These are phyloP conservation scores for Chrysochromulina parva DNA, from an alignment of 78 protist genomes.

Conservation along the genomic window DNA sequence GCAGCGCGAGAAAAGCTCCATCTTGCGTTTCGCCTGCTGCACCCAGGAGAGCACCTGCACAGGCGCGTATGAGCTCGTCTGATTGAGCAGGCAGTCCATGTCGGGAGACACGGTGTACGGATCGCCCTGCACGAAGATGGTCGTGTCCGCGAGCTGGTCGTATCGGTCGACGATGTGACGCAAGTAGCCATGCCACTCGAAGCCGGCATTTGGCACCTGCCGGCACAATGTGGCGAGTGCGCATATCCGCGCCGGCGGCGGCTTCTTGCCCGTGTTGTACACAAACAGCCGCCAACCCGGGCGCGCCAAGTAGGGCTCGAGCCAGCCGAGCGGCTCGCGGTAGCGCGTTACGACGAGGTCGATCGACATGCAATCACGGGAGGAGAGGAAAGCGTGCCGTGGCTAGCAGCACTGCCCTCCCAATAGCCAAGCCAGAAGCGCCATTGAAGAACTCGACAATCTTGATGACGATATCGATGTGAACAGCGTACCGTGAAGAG, in stretches of 20 bases:
- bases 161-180: not conserved
- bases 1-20: not conserved
- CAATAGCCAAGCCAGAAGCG: too few relatives aligned
- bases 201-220: not conserved
- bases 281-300: not conserved
- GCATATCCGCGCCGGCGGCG: not conserved
- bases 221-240: not conserved
- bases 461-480: too few relatives aligned
- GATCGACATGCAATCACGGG: not conserved
- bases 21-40: constrained; percentile 3
- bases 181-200: not conserved
- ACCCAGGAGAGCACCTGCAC: constrained; percentile 8
- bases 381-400: too few relatives aligned
- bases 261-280: not conserved
- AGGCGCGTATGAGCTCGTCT: not conserved
- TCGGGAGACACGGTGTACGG: not conserved
- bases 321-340: not conserved
- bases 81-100: not conserved
- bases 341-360: not conserved
- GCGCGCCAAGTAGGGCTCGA: not conserved
- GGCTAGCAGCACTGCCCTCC: too few relatives aligned
- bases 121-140: not conserved
- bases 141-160: not conserved
- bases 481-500: too few relatives aligned
- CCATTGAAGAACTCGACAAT: too few relatives aligned